Evolutionary conservation across 805 yeast species (phyloP).

Genomic region (Grigorovia yakushimaensis): DNA sequence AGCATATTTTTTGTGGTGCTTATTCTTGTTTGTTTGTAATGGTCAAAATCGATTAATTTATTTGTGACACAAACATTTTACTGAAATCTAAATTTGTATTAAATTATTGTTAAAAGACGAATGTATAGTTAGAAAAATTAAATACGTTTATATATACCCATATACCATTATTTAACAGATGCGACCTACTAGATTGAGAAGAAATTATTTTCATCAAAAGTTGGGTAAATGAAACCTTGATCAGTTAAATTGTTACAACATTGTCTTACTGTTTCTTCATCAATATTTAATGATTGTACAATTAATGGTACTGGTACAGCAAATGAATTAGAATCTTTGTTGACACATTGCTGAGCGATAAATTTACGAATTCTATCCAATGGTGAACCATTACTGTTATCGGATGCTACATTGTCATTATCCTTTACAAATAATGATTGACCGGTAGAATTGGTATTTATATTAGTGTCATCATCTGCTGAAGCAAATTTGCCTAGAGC

Average conservation of each 20-base stretch:
- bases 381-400: constrained; percentile 24
- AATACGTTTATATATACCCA: no score
- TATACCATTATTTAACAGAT: no score
- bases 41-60: no score
- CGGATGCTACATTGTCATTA: constrained; percentile 22
- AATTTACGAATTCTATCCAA: constrained; percentile 39
- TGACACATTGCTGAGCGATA: constrained; percentile 37
- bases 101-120: no score
- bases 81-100: no score
- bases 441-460: constrained; percentile 7
- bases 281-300: constrained; percentile 43
- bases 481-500: constrained; percentile 39
- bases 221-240: constrained; percentile 58
- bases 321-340: constrained; percentile 45
- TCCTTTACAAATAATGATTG: constrained; percentile 38
- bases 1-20: no score
- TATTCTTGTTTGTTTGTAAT: no score
- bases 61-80: no score
- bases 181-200: constrained; percentile 42
- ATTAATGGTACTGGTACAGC: constrained; percentile 65
- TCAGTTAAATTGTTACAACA: constrained; percentile 50
- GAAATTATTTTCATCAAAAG: constrained; percentile 56
- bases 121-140: no score
- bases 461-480: constrained; percentile 8
- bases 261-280: constrained; percentile 39